Evolutionary conservation across 129 eudicot species (phyloP).

Genomic region (Sambucus nigra): DNA sequence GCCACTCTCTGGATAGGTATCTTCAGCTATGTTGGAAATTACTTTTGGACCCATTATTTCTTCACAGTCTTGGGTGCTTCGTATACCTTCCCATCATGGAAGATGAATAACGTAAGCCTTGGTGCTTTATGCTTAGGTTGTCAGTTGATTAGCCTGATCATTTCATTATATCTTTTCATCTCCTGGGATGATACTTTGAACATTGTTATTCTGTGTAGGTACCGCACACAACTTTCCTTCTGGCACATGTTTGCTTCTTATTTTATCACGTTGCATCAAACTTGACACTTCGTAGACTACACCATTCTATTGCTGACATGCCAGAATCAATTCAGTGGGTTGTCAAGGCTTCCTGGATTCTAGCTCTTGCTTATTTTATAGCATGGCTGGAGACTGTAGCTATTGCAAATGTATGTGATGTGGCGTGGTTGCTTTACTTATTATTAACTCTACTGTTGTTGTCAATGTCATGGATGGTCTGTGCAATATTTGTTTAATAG

Average conservation of each 20-base stretch:
- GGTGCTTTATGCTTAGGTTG: not conserved
- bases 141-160: not conserved
- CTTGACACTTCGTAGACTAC: slow-evolving; percentile 77
- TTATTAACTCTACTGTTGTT: not conserved
- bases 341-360: slow-evolving; percentile 69
- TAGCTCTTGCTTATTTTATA: slow-evolving; percentile 69
- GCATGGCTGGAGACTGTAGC: slow-evolving; percentile 92
- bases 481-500: too few species aligned
- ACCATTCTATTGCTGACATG: slow-evolving; percentile 50
- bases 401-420: slow-evolving; percentile 63
- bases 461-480: not conserved
- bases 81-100: slow-evolving; percentile 97
- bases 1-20: slow-evolving; percentile 82
- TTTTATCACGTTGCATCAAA: slow-evolving; percentile 87
- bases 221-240: slow-evolving; percentile 91
- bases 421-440: not conserved
- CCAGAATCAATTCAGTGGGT: slow-evolving; percentile 66
- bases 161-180: not conserved
- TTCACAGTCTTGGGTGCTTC: slow-evolving; percentile 95
- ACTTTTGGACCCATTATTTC: slow-evolving; percentile 97
- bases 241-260: slow-evolving; percentile 78
- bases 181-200: not conserved
- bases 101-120: slow-evolving; percentile 73
- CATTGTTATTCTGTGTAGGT: slow-evolving; percentile 35
- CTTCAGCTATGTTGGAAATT: slow-evolving; percentile 88